Base-by-base conservation (phyloP, 139 green algal species). In the Dunaliella primolecta region DNA sequence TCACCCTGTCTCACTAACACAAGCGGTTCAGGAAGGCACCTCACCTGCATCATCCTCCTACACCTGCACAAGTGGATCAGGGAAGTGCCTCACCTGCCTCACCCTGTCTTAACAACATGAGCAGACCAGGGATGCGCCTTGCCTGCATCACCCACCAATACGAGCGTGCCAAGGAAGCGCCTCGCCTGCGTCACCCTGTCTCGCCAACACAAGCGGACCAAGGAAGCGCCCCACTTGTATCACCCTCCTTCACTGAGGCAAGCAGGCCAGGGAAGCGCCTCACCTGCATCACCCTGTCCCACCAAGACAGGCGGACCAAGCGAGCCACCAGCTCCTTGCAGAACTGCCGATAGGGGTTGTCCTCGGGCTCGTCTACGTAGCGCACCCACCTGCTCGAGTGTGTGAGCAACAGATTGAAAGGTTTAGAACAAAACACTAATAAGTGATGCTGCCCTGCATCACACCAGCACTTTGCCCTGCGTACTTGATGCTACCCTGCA, bases 291-390 rank as follows among this genome's bases (percentile, higher is more conserved):
- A 90, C 71, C 11, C 84, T 78, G 36, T 89, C 88, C 83, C 86
- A 90, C 79, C 94, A 95, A 11, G 91, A 92, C 76, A 98, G 91
- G 1, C 94, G 89, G 55, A 95, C 84, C 76, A 96, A 87, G 74
- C 91, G 84, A n/a, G 83, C 81, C 35, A 98, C 78, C 29, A 96
- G 87, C 36, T 86, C 81, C 33, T 87, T 81, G 37, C 90, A 89
- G 85, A 96, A 98, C 27, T 86, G 86, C 35, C 95, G 86, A 86
- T 98, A 92, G 2, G 93, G 87, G 81, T 95, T 84, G 71, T 92
- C 89, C 1, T 88, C 32, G 3, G 95, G 91, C 37, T 92, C 91
- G 31, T 92, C 84, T 64, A 95, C 77, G 31, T 96, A 93, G 83
- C 74, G 78, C 72, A 84, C 72, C 88, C 88, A 91, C 34, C 85